A percentile compares a stretch with the other conserved stretches of the same genome.
phyloP scores from a whole-genome alignment of 345 rosid species.

The Linum trigynum region DNA sequence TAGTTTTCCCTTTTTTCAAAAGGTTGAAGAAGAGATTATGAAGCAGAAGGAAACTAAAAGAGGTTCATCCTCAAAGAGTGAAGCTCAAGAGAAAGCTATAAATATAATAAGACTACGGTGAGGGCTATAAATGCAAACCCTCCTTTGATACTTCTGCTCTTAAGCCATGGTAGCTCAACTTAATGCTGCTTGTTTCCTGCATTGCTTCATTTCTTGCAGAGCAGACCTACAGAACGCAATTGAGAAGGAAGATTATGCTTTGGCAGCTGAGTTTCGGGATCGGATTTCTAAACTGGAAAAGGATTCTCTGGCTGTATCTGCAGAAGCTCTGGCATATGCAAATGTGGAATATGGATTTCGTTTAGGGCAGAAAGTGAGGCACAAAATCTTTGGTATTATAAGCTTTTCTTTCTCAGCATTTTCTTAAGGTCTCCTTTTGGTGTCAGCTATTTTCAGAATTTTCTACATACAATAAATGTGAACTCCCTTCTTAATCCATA shows the following conservation, averaged over 20 bases:
- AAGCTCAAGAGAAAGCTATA: slow-evolving; percentile 90
- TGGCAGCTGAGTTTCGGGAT: slow-evolving; percentile 70
- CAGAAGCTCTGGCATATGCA: slow-evolving; percentile 70
- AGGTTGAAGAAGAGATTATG: slow-evolving; percentile 78
- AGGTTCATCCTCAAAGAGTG: slow-evolving; percentile 82
- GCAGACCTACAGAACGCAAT: slow-evolving; percentile 80
- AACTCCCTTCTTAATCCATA: no score
- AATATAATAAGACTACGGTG: slow-evolving; percentile 66
- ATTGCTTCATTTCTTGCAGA: slow-evolving; percentile 33
- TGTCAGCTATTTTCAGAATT: no score
- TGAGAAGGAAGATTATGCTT: slow-evolving; percentile 62
- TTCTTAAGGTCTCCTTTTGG: neutral
- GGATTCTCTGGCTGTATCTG: slow-evolving; percentile 79
- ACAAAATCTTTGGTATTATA: slow-evolving; percentile 56
- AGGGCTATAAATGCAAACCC: slow-evolving; percentile 12
- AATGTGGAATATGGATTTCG: slow-evolving; percentile 74
- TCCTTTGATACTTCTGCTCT: neutral
- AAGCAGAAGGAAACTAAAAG: slow-evolving; percentile 57
- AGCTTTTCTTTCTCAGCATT: slow-evolving; percentile 6
- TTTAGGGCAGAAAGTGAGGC: slow-evolving; percentile 85
- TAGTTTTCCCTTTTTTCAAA: slow-evolving; percentile 20
- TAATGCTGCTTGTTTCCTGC: slow-evolving; percentile 2
- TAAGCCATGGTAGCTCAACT: neutral
- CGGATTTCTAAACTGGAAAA: slow-evolving; percentile 71
- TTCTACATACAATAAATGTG: no score